Evolutionary conservation across 805 yeast genomes (phyloP).

Genomic region (Yarrowia alimentaria): DNA sequence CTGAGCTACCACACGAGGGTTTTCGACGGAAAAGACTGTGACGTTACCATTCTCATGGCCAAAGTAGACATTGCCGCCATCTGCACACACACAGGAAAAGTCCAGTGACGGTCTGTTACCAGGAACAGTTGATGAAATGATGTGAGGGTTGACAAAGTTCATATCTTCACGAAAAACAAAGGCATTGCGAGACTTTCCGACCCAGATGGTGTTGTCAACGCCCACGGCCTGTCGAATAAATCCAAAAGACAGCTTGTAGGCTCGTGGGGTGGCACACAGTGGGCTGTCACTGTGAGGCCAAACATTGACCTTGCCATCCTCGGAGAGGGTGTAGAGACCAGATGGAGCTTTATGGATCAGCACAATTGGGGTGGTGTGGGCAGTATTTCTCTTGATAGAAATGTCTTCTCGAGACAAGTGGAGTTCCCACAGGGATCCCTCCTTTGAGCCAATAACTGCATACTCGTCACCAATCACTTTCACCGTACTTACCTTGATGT

Average conservation of each 20-base stretch:
- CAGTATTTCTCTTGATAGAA: constrained; percentile 32
- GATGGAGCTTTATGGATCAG: constrained; percentile 29
- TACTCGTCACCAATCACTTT: not conserved
- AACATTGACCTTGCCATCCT: constrained; percentile 41
- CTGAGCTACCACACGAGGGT: constrained; percentile 35
- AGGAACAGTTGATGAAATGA: constrained; percentile 31
- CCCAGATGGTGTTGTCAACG: constrained; percentile 38
- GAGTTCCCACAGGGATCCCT: constrained; percentile 39
- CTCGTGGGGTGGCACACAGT: constrained; percentile 34
- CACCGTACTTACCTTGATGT: constrained; percentile 32
- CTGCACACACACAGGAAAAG: constrained; percentile 37
- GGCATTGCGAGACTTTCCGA: constrained; percentile 39
- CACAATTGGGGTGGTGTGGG: constrained; percentile 33
- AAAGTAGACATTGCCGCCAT: constrained; percentile 38
- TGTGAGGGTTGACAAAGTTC: constrained; percentile 32
- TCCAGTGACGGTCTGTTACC: constrained; percentile 30
- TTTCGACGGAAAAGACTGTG: constrained; percentile 35
- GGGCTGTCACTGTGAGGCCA: constrained; percentile 37
- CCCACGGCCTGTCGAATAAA: constrained; percentile 34
- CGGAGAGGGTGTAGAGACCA: constrained; percentile 41
- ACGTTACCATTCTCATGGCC: constrained; percentile 45
- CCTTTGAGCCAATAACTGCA: constrained; percentile 40
- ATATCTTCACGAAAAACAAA: constrained; percentile 38
- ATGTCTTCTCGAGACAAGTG: too few species aligned
- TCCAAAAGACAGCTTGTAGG: constrained; percentile 36